Evolutionary conservation across 225 moss, liverwort and hornwort species (phyloP).

Genomic region (Sphagnum tenellum): DNA sequence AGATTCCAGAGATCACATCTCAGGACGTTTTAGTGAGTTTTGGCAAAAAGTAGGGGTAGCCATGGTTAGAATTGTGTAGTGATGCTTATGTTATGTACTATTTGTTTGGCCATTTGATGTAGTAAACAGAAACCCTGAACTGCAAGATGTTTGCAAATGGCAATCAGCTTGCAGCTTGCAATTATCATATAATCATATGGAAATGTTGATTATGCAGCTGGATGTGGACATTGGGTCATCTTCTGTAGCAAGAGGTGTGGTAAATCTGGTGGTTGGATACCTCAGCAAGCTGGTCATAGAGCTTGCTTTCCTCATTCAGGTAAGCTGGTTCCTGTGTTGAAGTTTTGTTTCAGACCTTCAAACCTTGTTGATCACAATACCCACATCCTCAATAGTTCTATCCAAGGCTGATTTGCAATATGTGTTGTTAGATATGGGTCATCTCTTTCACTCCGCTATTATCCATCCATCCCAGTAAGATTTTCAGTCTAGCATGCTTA

Average conservation of each 20-base stretch:
- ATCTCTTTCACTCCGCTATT: not conserved
- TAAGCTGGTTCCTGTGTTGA: conserved; percentile 4
- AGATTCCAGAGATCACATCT: too few species aligned
- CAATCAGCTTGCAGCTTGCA: not conserved
- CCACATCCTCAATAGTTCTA: too few species aligned
- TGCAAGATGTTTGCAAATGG: not conserved
- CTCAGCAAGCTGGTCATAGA: conserved; percentile 95
- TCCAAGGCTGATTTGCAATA: too few species aligned
- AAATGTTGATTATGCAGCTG: conserved; percentile 36
- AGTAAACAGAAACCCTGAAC: not conserved
- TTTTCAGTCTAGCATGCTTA: too few species aligned
- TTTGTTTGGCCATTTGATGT: not conserved
- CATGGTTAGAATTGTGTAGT: not conserved
- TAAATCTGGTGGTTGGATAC: conserved; percentile 84
- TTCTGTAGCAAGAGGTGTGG: conserved; percentile 93
- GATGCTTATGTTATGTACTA: not conserved
- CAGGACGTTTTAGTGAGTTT: not conserved
- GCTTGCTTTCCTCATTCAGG: conserved; percentile 94
- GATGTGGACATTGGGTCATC: conserved; percentile 98
- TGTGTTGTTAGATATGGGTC: not conserved
- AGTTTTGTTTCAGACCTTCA: too few species aligned
- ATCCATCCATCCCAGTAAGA: too few species aligned
- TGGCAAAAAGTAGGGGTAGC: not conserved
- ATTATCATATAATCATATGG: too few species aligned
- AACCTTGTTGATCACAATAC: too few species aligned